phyloP scores from a whole-genome alignment of 306 rosid genomes.

The Prinsepia uniflora region DNA sequence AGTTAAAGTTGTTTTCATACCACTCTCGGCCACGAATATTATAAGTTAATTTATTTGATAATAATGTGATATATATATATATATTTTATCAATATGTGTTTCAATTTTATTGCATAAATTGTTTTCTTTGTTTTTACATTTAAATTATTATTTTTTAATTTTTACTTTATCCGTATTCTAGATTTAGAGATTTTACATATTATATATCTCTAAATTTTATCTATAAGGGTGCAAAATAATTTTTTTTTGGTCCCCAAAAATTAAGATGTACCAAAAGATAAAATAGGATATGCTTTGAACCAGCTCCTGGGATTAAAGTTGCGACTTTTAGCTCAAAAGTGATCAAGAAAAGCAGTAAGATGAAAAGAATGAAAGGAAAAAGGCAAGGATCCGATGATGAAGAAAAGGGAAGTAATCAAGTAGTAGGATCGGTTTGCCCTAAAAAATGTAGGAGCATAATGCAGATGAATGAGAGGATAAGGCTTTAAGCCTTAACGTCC shows the following conservation, averaged over 20 bases:
- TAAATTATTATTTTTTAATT: too few relatives aligned
- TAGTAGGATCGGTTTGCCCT: background rate
- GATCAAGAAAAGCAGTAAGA: background rate
- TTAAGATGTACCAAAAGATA: background rate
- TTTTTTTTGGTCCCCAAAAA: too few relatives aligned
- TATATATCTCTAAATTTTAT: too few relatives aligned
- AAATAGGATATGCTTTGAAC: background rate
- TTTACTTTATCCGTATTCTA: too few relatives aligned
- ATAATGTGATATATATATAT: too few relatives aligned
- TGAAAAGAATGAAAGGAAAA: background rate
- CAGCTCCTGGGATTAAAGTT: background rate
- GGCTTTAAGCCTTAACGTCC: background rate
- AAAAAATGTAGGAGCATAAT: background rate
- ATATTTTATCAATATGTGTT: too few relatives aligned
- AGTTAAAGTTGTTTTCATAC: too few relatives aligned
- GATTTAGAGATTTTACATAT: too few relatives aligned
- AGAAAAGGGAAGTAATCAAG: background rate
- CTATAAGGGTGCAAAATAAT: background rate
- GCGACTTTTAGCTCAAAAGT: background rate
- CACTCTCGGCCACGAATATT: too few relatives aligned
- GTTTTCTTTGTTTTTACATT: too few relatives aligned
- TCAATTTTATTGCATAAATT: too few relatives aligned
- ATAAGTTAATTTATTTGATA: too few relatives aligned
- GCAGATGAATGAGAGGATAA: background rate
- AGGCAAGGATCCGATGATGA: background rate